phyloP scores from a whole-genome alignment of 805 yeast species.

The Suhomyces faveliae region DNA sequence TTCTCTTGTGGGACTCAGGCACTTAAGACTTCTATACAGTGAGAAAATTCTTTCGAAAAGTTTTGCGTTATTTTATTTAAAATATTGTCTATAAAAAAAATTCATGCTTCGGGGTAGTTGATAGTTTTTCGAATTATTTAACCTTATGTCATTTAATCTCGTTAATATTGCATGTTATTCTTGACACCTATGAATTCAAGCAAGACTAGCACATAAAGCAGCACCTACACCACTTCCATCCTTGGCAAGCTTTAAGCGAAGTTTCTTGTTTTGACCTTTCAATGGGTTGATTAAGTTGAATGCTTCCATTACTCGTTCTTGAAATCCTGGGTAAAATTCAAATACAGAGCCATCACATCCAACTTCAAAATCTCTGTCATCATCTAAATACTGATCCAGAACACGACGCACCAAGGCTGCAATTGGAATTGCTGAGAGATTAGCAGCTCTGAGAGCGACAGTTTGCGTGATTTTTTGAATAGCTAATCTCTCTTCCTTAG shows the following conservation, averaged over 20 bases:
- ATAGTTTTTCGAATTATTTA: background rate
- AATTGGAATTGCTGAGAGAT: conserved; percentile 81
- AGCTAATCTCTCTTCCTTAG: conserved; percentile 66
- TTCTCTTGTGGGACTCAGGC: background rate
- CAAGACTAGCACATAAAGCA: conserved; percentile 75
- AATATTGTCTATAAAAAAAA: background rate
- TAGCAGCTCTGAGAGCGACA: conserved; percentile 86
- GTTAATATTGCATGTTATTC: background rate
- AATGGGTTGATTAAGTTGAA: conserved; percentile 68
- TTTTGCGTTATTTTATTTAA: background rate
- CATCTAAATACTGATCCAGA: conserved; percentile 50
- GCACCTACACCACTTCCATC: conserved; percentile 99
- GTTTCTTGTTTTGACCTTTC: conserved; percentile 68
- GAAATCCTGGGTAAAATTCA: conserved; percentile 90
- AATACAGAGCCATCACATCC: conserved; percentile 96
- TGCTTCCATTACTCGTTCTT: conserved; percentile 77
- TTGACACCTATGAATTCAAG: conserved; percentile 4
- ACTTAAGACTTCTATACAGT: background rate
- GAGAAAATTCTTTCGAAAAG: background rate
- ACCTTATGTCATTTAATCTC: background rate
- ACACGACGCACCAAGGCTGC: conserved; percentile 81
- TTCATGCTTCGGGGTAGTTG: background rate
- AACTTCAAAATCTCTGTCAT: conserved; percentile 70
- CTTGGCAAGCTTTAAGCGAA: conserved; percentile 78
- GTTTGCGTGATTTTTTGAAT: conserved; percentile 75